These are phyloP conservation scores for Striga hermonthica DNA, from an alignment of 305 asterid species.

Conservation along the genomic window DNA sequence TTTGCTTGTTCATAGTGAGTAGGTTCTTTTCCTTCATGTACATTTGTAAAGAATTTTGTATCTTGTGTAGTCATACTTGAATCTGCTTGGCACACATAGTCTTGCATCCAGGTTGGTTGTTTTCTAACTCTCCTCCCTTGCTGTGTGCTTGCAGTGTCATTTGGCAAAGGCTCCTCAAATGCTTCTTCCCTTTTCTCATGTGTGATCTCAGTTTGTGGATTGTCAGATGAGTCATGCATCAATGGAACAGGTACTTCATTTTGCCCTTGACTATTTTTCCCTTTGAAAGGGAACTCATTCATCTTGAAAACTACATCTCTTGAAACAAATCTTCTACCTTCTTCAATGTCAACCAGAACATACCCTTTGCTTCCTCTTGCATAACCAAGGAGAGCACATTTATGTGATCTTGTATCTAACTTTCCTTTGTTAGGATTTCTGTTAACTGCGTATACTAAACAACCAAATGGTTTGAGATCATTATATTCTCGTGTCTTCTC, in stretches of 20 bases:
- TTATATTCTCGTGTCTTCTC: not conserved
- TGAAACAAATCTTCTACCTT: not conserved
- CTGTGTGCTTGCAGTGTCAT: too few relatives aligned
- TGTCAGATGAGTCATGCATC: not conserved
- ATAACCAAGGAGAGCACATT: not conserved
- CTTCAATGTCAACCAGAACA: not conserved
- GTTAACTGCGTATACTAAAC: not conserved
- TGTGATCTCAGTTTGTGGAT: too few relatives aligned
- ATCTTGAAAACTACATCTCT: not conserved
- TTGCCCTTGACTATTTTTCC: too few relatives aligned
- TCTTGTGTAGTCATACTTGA: too few relatives aligned
- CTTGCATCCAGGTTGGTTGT: too few relatives aligned
- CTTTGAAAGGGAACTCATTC: not conserved
- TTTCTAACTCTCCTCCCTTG: too few relatives aligned
- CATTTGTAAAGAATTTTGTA: too few relatives aligned
- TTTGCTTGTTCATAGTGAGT: not conserved
- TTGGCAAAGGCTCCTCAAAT: too few relatives aligned
- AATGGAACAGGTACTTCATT: not conserved
- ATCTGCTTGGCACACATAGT: too few relatives aligned
- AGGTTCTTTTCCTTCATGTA: not conserved
- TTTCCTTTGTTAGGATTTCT: not conserved
- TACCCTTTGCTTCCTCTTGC: not conserved
- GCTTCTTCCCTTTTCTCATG: too few relatives aligned
- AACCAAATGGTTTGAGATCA: not conserved
- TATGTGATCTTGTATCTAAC: not conserved